Evolutionary conservation across 768 basidiomycete species (phyloP).

Genomic region (Russula brevipes): DNA sequence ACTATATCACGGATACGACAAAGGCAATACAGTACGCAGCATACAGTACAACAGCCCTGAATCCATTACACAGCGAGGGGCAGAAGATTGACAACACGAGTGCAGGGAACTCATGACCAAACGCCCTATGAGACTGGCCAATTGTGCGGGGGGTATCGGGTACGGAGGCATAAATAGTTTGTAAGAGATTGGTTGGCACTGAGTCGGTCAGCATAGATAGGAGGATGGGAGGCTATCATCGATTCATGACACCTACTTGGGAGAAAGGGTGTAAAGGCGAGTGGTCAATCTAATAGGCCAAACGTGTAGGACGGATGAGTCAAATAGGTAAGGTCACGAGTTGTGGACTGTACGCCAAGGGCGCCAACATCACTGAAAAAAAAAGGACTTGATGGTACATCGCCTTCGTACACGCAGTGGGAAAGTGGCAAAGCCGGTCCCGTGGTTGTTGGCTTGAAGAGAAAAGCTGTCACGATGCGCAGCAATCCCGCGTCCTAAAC

Average conservation of each 20-base stretch:
- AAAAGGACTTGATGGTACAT: neutral
- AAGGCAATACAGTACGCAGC: neutral
- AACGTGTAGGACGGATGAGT: neutral
- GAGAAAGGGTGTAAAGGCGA: neutral
- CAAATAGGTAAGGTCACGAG: neutral
- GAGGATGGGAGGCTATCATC: neutral
- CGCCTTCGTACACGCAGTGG: neutral
- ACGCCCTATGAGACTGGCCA: neutral
- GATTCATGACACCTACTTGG: neutral
- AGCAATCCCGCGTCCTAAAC: neutral
- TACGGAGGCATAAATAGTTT: neutral
- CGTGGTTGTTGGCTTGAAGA: neutral
- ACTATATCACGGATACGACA: neutral
- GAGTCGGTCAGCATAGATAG: neutral
- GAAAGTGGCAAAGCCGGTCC: too few relatives aligned
- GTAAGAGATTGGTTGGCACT: neutral
- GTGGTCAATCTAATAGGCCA: neutral
- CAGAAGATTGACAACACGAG: neutral
- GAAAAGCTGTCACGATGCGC: neutral
- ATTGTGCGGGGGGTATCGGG: neutral
- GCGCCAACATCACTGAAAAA: too few relatives aligned
- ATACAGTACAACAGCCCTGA: neutral
- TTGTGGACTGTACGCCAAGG: neutral
- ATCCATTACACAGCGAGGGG: neutral
- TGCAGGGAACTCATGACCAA: neutral